A percentile compares a stretch with the other conserved stretches of the same genome.
These are phyloP conservation scores for Mrakia blollopis DNA, from an alignment of 768 basidiomycete species.

Conservation along the genomic window DNA sequence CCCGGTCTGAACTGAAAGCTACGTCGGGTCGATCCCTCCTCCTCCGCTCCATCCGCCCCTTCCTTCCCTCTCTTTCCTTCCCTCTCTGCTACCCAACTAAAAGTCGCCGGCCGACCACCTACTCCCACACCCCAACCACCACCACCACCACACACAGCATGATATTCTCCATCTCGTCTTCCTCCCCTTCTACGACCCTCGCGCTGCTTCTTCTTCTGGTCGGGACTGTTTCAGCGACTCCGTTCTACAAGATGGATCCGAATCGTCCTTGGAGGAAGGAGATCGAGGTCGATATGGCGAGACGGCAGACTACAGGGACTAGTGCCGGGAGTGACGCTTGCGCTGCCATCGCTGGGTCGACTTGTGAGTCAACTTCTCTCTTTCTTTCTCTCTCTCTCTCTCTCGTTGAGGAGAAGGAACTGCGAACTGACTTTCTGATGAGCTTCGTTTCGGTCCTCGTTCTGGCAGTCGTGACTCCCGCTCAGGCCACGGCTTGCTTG, in stretches of 20 bases:
- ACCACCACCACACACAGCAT: no score
- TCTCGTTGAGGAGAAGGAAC: neutral
- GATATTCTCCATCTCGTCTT: neutral
- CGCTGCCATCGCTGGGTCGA: conserved; percentile 18
- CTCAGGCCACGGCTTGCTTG: conserved; percentile 57
- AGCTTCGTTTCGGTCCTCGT: neutral
- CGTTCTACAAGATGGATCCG: conserved; percentile 11
- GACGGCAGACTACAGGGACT: neutral
- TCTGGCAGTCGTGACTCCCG: conserved; percentile 41
- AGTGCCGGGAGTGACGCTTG: conserved; percentile 19
- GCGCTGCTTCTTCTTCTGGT: neutral
- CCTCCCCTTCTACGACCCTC: neutral
- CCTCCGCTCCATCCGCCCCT: no score
- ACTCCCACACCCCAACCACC: no score
- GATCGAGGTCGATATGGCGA: neutral
- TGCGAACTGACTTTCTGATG: neutral
- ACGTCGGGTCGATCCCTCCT: no score
- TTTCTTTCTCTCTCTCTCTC: no score
- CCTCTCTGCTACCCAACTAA: no score
- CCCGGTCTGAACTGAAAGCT: no score
- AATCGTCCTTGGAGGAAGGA: neutral
- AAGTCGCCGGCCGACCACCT: no score
- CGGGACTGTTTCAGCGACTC: neutral
- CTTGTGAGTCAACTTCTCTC: conserved; percentile 41
- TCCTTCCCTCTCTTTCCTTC: no score